Percentiles rank a stretch among this genome's conserved stretches.
Conservation (phyloP, 352 stramenopile species). For the Pythium rhizo-oryzae region DNA sequence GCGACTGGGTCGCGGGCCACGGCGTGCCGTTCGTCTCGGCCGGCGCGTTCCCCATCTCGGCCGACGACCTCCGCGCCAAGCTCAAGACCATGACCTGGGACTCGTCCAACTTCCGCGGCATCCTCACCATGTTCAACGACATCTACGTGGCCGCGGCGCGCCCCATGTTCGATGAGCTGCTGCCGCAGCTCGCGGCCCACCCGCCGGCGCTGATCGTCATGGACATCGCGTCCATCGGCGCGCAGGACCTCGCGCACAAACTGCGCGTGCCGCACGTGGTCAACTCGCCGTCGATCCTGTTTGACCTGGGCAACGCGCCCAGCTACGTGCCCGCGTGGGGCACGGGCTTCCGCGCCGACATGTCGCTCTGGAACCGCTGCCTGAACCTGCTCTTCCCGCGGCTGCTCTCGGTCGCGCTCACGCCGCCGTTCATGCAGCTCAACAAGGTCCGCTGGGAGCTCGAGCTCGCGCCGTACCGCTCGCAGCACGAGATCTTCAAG, state of each 20-base stretch:
- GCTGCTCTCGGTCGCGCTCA: constrained; percentile 82
- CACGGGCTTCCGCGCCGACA: constrained; percentile 77
- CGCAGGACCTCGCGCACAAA: constrained; percentile 79
- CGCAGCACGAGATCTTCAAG: constrained; percentile 90
- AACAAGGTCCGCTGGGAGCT: constrained; percentile 88
- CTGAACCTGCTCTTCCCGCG: constrained; percentile 91
- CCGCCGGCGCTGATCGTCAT: constrained; percentile 75
- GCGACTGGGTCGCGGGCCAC: constrained; percentile 66
- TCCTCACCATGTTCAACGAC: constrained; percentile 90
- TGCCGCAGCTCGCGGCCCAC: constrained; percentile 44
- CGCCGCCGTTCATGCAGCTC: constrained; percentile 88
- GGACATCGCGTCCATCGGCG: constrained; percentile 83
- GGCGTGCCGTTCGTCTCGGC: constrained; percentile 71
- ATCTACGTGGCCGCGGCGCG: constrained; percentile 79
- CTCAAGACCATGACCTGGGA: constrained; percentile 82
- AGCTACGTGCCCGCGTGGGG: constrained; percentile 87
- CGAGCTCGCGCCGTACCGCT: constrained; percentile 68
- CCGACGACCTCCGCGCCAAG: constrained; percentile 68
- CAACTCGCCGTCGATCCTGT: constrained; percentile 87
- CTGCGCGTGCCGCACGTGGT: constrained; percentile 74
- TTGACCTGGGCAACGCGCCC: constrained; percentile 70
- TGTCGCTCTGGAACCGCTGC: constrained; percentile 89
- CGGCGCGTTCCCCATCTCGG: constrained; percentile 72
- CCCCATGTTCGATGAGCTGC: constrained; percentile 78
- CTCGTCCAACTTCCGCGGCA: constrained; percentile 82